phyloP scores from a whole-genome alignment of 805 yeast species.

The Blastobotrys muscicola region DNA sequence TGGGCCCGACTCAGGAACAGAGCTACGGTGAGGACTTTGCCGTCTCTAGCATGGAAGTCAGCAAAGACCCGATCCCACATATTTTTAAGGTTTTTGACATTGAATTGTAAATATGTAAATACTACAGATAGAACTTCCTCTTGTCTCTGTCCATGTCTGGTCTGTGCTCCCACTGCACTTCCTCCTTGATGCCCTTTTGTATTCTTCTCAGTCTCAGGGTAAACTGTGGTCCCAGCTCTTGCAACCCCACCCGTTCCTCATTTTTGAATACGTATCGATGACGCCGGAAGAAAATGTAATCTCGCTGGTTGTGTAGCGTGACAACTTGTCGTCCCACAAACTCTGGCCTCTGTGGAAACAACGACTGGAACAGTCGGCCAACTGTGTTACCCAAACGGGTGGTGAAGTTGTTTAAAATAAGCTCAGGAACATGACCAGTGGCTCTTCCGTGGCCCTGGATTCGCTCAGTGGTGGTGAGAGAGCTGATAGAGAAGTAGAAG shows the following conservation, averaged over 20 bases:
- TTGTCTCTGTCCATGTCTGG: constrained; percentile 96
- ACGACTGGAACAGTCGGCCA: constrained; percentile 81
- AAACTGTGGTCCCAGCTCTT: constrained; percentile 95
- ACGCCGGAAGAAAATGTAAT: constrained; percentile 87
- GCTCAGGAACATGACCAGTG: constrained; percentile 85
- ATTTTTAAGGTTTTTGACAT: no score
- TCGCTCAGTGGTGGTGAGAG: constrained; percentile 62
- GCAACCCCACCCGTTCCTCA: constrained; percentile 89
- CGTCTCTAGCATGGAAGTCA: background rate
- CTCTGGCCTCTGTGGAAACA: constrained; percentile 90
- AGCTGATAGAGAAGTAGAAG: constrained; percentile 77
- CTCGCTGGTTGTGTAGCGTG: constrained; percentile 93
- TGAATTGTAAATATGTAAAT: constrained; percentile 1
- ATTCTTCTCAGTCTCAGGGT: constrained; percentile 80
- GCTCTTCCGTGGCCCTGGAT: constrained; percentile 86
- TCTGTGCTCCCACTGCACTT: constrained; percentile 92
- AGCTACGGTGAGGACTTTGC: constrained; percentile 1
- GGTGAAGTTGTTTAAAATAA: constrained; percentile 82
- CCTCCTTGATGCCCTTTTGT: constrained; percentile 87
- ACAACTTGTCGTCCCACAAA: constrained; percentile 93
- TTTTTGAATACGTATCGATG: constrained; percentile 85
- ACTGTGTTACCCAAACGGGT: constrained; percentile 91
- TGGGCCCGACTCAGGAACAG: constrained; percentile 13
- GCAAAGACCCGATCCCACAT: constrained; percentile 2
- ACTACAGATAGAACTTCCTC: constrained; percentile 74